These are phyloP conservation scores for Knoxdaviesia capensis DNA, from an alignment of 2,329 filamentous ascomycete species.

Conservation along the genomic window DNA sequence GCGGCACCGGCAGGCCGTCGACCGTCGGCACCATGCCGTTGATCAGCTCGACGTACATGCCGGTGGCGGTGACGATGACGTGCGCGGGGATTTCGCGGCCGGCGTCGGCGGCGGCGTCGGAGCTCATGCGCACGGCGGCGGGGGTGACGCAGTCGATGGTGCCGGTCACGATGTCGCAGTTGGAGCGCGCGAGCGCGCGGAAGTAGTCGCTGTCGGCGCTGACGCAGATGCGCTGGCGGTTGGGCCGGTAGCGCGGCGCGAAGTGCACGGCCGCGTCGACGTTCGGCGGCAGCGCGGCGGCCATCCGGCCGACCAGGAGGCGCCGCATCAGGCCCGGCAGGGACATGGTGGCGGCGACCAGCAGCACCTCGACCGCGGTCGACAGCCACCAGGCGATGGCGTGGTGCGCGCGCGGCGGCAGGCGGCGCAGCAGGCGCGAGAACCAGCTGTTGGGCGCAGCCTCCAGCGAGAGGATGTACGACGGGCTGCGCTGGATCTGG, in stretches of 20 bases:
- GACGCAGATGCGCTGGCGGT: conserved; percentile 59
- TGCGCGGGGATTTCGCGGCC: conserved; percentile 33
- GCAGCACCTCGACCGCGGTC: conserved; percentile 23
- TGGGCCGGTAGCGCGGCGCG: conserved; percentile 41
- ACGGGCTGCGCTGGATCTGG: conserved; percentile 64
- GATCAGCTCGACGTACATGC: conserved; percentile 37
- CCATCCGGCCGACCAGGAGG: conserved; percentile 21
- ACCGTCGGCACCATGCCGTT: conserved; percentile 30
- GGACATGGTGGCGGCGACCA: conserved; percentile 17
- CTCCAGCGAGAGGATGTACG: conserved; percentile 40
- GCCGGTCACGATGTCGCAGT: conserved; percentile 28
- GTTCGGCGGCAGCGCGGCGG: conserved; percentile 27
- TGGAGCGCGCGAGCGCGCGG: conserved; percentile 21
- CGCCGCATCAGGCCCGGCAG: conserved; percentile 14
- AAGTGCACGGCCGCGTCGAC: conserved; percentile 41
- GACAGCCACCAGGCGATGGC: conserved; percentile 27
- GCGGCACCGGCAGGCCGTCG: conserved; percentile 28
- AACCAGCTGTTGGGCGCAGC: conserved; percentile 16
- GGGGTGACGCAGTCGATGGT: conserved; percentile 28
- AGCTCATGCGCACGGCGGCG: conserved; percentile 24
- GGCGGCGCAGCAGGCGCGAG: conserved; percentile 16
- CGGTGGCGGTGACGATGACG: conserved; percentile 50
- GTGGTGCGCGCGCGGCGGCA: conserved; percentile 26
- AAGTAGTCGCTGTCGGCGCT: conserved; percentile 37
- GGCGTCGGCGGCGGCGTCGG: conserved; percentile 11